These are phyloP conservation scores for Syncephalastrum sp. DNA, from an alignment of 371 early-diverging fungal species.

Conservation along the genomic window DNA sequence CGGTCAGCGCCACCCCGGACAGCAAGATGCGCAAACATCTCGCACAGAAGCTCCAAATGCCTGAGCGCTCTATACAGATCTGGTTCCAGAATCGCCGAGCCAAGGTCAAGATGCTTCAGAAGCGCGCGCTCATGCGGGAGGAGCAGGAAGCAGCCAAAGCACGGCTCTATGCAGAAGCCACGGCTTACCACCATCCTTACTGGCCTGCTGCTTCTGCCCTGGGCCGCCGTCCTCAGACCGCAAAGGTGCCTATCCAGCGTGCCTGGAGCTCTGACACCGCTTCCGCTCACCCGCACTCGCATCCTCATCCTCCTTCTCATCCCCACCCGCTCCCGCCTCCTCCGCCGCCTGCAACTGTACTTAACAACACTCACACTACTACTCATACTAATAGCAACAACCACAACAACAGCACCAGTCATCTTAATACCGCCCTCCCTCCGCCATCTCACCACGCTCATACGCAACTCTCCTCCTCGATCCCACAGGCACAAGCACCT, in stretches of 20 bases:
- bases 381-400: too few species aligned
- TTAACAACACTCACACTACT: too few species aligned
- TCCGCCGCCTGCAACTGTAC: constrained; percentile 11
- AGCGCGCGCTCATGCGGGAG: constrained; percentile 51
- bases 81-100: constrained; percentile 99
- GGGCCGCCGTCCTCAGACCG: constrained; percentile 9
- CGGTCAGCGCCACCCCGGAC: constrained; percentile 68
- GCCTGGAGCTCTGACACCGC: constrained; percentile 46
- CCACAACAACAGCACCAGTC: background rate
- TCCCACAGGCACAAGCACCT: background rate
- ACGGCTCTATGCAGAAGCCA: constrained; percentile 33
- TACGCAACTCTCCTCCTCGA: constrained; percentile 2
- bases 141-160: constrained; percentile 51
- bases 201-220: constrained; percentile 3
- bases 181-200: constrained; percentile 21
- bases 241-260: constrained; percentile 32
- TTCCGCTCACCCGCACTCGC: constrained; percentile 5
- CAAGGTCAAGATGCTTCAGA: constrained; percentile 79
- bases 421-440: background rate
- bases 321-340: constrained; percentile 23
- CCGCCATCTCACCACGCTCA: constrained; percentile 6
- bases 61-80: constrained; percentile 92
- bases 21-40: constrained; percentile 84
- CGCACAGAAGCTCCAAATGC: constrained; percentile 87
- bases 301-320: constrained; percentile 12